A percentile compares a stretch with the other conserved stretches of the same genome.
These are phyloP conservation scores for Nematocida minor DNA, from an alignment of 371 early-diverging fungal genomes.

Conservation along the genomic window DNA sequence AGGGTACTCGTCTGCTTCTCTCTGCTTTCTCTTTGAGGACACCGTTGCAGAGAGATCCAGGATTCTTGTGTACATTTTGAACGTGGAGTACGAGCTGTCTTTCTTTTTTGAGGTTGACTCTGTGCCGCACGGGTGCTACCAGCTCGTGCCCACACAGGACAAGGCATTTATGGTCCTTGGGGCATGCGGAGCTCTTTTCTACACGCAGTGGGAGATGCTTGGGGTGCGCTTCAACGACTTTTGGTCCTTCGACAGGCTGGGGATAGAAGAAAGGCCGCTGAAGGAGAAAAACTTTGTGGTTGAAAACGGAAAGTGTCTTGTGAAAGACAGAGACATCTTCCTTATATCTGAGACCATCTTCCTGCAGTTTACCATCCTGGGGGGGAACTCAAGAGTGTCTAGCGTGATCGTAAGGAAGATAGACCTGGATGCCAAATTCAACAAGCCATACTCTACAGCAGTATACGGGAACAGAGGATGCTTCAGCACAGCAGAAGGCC, in stretches of 20 bases:
- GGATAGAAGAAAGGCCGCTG: conserved; percentile 10
- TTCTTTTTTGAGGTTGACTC: conserved; percentile 38
- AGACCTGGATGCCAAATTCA: not conserved
- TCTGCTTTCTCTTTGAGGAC: conserved; percentile 47
- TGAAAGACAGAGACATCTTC: conserved; percentile 16
- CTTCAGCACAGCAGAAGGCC: not conserved
- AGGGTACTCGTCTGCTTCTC: conserved; percentile 31
- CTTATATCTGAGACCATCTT: conserved; percentile 9
- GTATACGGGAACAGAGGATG: not conserved
- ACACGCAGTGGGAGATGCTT: conserved; percentile 46
- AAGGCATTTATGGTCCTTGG: conserved; percentile 49
- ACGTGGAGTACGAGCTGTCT: conserved; percentile 25
- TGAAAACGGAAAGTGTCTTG: conserved; percentile 9
- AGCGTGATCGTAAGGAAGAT: not conserved
- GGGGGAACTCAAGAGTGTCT: not conserved
- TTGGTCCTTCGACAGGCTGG: conserved; percentile 28
- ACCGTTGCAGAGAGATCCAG: conserved; percentile 20
- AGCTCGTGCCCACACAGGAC: conserved; percentile 6
- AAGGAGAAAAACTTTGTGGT: not conserved
- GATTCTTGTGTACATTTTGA: conserved; percentile 9
- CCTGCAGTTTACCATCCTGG: conserved; percentile 18
- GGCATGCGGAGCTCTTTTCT: conserved; percentile 40
- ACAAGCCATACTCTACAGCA: not conserved
- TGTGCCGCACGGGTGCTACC: conserved; percentile 44
- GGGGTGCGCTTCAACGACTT: conserved; percentile 44